These are phyloP conservation scores for Entomortierella beljakovae DNA, from an alignment of 192 early-diverging fungal species.

Conservation along the genomic window DNA sequence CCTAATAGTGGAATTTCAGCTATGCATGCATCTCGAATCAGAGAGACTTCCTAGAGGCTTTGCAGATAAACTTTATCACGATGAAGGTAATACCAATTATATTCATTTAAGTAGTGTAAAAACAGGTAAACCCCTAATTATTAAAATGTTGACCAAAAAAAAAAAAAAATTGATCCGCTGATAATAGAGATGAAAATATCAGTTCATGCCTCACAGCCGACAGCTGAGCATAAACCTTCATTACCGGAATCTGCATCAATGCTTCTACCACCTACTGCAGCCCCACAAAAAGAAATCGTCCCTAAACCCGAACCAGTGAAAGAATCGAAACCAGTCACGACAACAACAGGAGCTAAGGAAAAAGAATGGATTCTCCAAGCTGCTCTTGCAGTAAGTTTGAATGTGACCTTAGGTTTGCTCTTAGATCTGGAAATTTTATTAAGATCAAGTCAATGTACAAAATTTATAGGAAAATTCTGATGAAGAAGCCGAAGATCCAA, in stretches of 20 bases:
- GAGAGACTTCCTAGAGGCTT: conserved; percentile 60
- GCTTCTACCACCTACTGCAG: background rate
- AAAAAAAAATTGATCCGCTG: background rate
- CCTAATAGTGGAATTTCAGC: background rate
- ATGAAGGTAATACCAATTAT: conserved; percentile 53
- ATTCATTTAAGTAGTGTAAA: too few species aligned
- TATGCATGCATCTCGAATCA: conserved; percentile 50
- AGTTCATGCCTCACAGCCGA: conserved; percentile 30
- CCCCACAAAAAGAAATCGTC: background rate
- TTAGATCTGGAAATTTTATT: too few species aligned
- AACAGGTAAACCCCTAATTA: too few species aligned
- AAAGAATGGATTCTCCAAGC: conserved; percentile 51
- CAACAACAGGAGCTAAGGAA: conserved; percentile 7
- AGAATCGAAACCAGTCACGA: background rate
- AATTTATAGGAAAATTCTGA: conserved; percentile 36
- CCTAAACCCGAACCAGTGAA: background rate
- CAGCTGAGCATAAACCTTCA: conserved; percentile 29
- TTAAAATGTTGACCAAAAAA: too few species aligned
- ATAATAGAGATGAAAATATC: conserved; percentile 48
- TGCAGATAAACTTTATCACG: conserved; percentile 60
- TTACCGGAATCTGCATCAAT: conserved; percentile 24
- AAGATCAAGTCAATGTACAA: background rate
- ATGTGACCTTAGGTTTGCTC: too few species aligned
- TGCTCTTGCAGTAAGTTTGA: conserved; percentile 39
- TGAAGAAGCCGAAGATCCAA: conserved; percentile 48